Evolutionary conservation across 164 flowering plant species (phyloP), one percentile per base, ranked within the genome.

Genomic region (Santalum album): DNA sequence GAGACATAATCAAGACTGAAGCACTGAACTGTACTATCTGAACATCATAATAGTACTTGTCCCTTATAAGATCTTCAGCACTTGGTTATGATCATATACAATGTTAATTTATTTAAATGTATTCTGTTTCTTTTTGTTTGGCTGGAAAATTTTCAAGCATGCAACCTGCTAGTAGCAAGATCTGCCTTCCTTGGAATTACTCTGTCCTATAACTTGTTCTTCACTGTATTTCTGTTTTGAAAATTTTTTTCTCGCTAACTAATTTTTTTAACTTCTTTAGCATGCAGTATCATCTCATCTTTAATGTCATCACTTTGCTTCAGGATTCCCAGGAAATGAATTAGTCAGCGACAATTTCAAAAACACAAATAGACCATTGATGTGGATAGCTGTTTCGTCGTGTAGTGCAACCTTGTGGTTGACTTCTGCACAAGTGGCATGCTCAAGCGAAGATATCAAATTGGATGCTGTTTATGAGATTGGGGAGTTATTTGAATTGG

Each of bases 401-500:
- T 57, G 54, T 61, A 89, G 83, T 40, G 70, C 77, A 53, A 58
- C 65, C 20, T 42, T 74, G 25, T 84, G 80, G 81, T 60, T 83
- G 66, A 48, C 66, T 55, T 72, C 79, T 71, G 74, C 72, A 55
- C 77, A 71, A 75, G 73, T 35, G 38, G 90, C 88, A 62, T 59
- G 65, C 47, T 79, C 95, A 34, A 70, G 74, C 23, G 86, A 75
- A 68, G 63, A 36, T 25, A 40, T 69, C 36, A 61, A 69, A 67
- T 6, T 64, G 22, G 68, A 91, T 65, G 65, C 70, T 3, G 69
- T 91, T 35, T 91, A 86, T 71, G 96, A 86, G 64, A 65, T 75
- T 67, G 90, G 88, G 1, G 98, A 86, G 58, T 71, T 84, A 40
- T 91, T 91, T 76, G 96, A 91, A 66, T 63, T 86, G 68, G 98